Percentiles rank a stretch among this genome's conserved stretches.
phyloP scores from a whole-genome alignment of 2,329 filamentous ascomycete genomes.

The Aspergillus texensis region DNA sequence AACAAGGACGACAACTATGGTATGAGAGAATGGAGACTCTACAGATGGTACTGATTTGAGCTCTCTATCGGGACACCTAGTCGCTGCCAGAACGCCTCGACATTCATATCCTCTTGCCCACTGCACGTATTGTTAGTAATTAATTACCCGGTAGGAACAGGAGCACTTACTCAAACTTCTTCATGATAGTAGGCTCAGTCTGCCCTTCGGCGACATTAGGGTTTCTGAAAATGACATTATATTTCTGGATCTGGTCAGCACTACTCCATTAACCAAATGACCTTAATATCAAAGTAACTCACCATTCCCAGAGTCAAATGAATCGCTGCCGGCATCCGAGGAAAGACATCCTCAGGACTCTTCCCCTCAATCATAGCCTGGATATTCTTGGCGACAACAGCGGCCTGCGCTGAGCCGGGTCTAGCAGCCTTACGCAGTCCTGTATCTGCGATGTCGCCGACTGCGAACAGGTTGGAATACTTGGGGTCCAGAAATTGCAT shows the following conservation, averaged over 20 bases:
- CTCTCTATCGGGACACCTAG: conserved; percentile 32
- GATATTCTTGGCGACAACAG: conserved; percentile 38
- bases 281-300: conserved; percentile 10
- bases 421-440: conserved; percentile 39
- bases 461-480: conserved; percentile 37
- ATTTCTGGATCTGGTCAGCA: conserved; percentile 29
- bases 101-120: conserved; percentile 41
- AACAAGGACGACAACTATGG: neutral
- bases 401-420: conserved; percentile 35
- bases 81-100: conserved; percentile 40
- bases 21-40: neutral
- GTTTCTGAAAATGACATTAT: conserved; percentile 42
- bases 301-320: conserved; percentile 40
- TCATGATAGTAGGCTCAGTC: conserved; percentile 36
- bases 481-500: conserved; percentile 36
- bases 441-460: conserved; percentile 41
- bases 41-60: conserved; percentile 39
- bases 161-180: conserved; percentile 35
- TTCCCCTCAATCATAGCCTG: conserved; percentile 34
- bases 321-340: conserved; percentile 34
- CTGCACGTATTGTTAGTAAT: conserved; percentile 25
- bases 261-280: neutral
- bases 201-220: conserved; percentile 37
- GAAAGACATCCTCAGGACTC: conserved; percentile 27
- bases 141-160: neutral